Evolutionary conservation across 2,329 filamentous ascomycete species (phyloP).

Genomic region (Aspergillus brunneoviolaceus): DNA sequence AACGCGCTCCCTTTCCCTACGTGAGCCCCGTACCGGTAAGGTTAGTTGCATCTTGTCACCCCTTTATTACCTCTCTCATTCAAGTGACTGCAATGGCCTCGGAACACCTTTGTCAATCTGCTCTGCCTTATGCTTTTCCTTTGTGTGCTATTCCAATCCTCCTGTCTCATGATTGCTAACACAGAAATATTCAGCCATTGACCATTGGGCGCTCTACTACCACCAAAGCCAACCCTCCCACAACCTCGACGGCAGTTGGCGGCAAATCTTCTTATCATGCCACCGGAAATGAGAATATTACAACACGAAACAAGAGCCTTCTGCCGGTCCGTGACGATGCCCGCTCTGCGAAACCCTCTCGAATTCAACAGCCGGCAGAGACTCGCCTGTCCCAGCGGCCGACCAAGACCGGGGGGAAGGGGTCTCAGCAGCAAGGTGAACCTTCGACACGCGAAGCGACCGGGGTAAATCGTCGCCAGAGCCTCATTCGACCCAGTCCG

Average conservation of each 20-base stretch:
- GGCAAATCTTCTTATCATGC: slow-evolving; percentile 10
- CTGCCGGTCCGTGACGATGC: slow-evolving; percentile 25
- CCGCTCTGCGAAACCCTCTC: slow-evolving; percentile 15
- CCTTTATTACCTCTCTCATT: not conserved
- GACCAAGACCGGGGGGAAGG: slow-evolving; percentile 15
- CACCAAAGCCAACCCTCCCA: slow-evolving; percentile 13
- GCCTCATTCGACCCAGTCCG: slow-evolving; percentile 29
- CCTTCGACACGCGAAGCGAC: slow-evolving; percentile 6
- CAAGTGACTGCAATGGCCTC: not conserved
- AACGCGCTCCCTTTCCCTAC: slow-evolving; percentile 37
- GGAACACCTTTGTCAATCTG: not conserved
- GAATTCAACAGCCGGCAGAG: slow-evolving; percentile 20
- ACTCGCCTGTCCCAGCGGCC: slow-evolving; percentile 20
- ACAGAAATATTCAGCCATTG: slow-evolving; percentile 21
- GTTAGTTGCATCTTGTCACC: slow-evolving; percentile 22
- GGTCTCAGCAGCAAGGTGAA: slow-evolving; percentile 13
- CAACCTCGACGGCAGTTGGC: slow-evolving; percentile 11
- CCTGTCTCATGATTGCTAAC: slow-evolving; percentile 19
- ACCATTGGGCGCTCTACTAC: slow-evolving; percentile 25
- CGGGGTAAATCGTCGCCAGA: slow-evolving; percentile 28
- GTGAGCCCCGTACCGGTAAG: slow-evolving; percentile 34
- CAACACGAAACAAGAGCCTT: slow-evolving; percentile 30
- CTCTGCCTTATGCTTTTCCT: not conserved
- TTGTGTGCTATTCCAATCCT: not conserved
- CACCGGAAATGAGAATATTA: slow-evolving; percentile 20